Base-by-base conservation (phyloP, 2,329 filamentous ascomycete genomes). In the Aureobasidium zeae region DNA sequence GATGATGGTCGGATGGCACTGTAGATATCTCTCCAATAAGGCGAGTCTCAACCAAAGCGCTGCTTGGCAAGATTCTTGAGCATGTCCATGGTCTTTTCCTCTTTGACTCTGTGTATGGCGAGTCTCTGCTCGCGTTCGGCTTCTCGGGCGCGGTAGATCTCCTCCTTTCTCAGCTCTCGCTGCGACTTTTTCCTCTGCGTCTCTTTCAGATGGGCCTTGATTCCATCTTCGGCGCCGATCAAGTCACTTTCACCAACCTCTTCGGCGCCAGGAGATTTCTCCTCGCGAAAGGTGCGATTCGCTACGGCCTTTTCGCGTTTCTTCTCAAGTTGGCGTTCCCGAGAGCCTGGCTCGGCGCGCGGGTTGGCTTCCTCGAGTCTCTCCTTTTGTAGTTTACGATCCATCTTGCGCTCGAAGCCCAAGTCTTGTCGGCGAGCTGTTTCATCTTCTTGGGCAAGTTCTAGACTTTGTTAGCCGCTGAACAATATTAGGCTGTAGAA, bases 251-350 rank as follows among this genome's bases (percentile, higher is more conserved):
- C 88, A 0, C 73, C 72, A 0, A 86, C 72, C 35, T 84, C 83
- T 13, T 68, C 73, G 50, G 63, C 72, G 1, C 76, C 79, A 0
- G 80, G 76, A 10, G 78, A 81, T 50, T 73, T 78, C 51, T 68
- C 58, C 51, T 87, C 71, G 46, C 77, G 67, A 57, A 94, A 94
- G 9, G 75, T 73, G 19, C 78, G 75, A 68, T 93, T 81, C 52
- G 81, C 77, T 5, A 81, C 79, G 21, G 83, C 82, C 4, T 75
- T 69, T 49, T 83, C 82, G 24, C 73, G 74, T 51, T 80, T 81
- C 73, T 95, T 95, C 67, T 98, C 89, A 1, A 96, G 71, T 56
- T 79, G 76, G 9, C 89, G 79, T 65, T 94, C 89, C 33, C 80
- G 79, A 1, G 83, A 84, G 0, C 88, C 87, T 0, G 87, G 68